These are phyloP conservation scores for Amborella trichopoda DNA, from an alignment of 164 flowering plant species.

Conservation along the genomic window DNA sequence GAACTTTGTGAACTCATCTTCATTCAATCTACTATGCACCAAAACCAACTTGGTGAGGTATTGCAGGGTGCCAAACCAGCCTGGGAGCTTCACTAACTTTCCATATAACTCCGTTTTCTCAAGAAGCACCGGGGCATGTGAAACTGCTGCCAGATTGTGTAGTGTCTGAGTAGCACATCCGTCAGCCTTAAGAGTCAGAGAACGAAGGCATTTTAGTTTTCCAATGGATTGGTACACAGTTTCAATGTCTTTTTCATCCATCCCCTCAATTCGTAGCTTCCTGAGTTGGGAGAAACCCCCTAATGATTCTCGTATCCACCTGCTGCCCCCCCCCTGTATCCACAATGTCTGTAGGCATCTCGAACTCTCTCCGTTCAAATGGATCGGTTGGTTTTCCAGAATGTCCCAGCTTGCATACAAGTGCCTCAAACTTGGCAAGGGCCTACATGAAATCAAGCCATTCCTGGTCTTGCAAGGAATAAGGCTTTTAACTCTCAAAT, in stretches of 20 bases:
- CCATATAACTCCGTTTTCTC: neutral
- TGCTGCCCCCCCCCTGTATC: no score
- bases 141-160: neutral
- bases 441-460: no score
- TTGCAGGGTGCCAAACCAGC: neutral
- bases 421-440: no score
- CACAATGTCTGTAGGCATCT: no score
- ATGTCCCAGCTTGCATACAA: no score
- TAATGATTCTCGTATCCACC: no score
- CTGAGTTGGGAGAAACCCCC: no score
- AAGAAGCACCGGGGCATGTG: neutral
- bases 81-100: neutral
- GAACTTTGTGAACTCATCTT: neutral
- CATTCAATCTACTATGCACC: neutral
- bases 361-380: no score
- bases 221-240: neutral
- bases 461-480: no score
- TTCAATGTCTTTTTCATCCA: neutral
- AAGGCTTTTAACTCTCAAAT: no score
- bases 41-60: neutral
- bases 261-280: conserved; percentile 1
- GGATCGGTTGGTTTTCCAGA: no score
- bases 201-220: neutral
- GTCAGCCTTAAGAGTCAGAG: conserved; percentile 3
- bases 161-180: neutral